Conservation (phyloP, 202 grass and related monocot genomes). For the Zizania palustris region DNA sequence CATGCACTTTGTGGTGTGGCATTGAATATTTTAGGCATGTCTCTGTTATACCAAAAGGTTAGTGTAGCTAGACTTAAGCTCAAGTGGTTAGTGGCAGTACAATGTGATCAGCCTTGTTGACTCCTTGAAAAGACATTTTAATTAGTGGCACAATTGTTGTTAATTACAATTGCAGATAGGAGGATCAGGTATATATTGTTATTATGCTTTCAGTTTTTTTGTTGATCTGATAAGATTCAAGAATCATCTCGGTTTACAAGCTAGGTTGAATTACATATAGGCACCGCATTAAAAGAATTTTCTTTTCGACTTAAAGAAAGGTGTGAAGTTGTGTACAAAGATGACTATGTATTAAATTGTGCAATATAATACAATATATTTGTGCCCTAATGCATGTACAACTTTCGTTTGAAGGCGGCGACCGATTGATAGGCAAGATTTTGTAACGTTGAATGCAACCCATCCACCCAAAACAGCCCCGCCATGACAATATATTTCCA, state of each 20-base stretch:
- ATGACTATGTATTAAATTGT: neutral
- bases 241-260: neutral
- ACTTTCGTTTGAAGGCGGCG: neutral
- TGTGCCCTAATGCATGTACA: neutral
- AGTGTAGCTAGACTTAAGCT: neutral
- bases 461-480: neutral
- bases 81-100: neutral
- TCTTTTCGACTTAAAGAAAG: too few species aligned
- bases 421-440: neutral
- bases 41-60: constrained; percentile 37
- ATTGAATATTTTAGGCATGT: neutral
- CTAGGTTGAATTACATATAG: neutral
- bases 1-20: neutral
- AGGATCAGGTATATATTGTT: neutral
- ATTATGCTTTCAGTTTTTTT: neutral
- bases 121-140: neutral
- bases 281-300: too few species aligned
- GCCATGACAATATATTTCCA: too few species aligned
- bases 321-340: too few species aligned
- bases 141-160: neutral
- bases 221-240: neutral
- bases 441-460: neutral
- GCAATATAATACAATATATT: neutral
- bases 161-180: neutral
- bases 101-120: constrained; percentile 7